These are phyloP conservation scores for Diospyros lotus DNA, from an alignment of 148 eudicot genomes.

Conservation along the genomic window DNA sequence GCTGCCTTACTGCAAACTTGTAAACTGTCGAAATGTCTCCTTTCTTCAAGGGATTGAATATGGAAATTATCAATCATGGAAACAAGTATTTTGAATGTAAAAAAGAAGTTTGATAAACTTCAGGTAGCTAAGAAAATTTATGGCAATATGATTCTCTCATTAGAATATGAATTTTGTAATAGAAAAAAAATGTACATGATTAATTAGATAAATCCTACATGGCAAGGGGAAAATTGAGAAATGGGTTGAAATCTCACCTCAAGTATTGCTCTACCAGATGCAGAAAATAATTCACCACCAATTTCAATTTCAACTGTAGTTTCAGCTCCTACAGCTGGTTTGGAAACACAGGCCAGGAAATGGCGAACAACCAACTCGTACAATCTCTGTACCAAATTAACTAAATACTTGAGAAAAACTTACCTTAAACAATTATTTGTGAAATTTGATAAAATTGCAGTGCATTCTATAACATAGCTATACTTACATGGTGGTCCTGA, in stretches of 20 bases:
- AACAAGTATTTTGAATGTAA: too few relatives aligned
- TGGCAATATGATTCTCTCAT: neutral
- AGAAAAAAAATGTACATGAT: neutral
- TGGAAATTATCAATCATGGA: too few relatives aligned
- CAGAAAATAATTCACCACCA: constrained; percentile 76
- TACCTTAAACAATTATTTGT: neutral
- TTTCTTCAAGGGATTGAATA: too few relatives aligned
- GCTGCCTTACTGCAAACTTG: too few relatives aligned
- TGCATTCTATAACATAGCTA: constrained; percentile 1
- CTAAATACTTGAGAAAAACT: neutral
- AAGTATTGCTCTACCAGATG: constrained; percentile 87
- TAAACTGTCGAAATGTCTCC: too few relatives aligned
- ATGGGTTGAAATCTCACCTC: constrained; percentile 41
- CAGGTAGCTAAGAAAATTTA: too few relatives aligned
- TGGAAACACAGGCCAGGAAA: constrained; percentile 96
- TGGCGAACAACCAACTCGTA: constrained; percentile 98
- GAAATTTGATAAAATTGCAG: neutral
- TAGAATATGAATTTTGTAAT: neutral
- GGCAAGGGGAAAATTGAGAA: neutral
- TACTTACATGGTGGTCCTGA: constrained; percentile 82
- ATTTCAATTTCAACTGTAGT: constrained; percentile 88
- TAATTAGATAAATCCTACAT: neutral
- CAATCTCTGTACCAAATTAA: constrained; percentile 51
- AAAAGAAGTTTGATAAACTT: too few relatives aligned
- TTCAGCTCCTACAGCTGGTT: constrained; percentile 97